Base-by-base conservation (phyloP, 1,139 yeast species). In the Yarrowia galli region DNA sequence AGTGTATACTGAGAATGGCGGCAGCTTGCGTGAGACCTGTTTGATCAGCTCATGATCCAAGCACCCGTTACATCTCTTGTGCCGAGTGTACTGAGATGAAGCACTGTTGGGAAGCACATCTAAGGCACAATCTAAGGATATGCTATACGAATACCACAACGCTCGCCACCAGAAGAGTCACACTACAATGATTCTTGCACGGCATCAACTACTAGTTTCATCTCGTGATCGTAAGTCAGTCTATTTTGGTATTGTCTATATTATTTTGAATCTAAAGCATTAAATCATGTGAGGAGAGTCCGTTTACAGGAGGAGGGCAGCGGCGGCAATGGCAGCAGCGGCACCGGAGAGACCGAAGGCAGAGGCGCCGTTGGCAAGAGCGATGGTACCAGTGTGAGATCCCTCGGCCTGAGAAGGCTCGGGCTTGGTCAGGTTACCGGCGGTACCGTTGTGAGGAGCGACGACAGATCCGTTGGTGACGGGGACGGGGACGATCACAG, bases 211-310 rank as follows among this genome's bases (percentile, higher is more conserved):
- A 28, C 32, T 28, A 10, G 32, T 28, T 28, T 28, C 9, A 10
- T 28, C 32, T 42, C 20, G 8, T 22, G 13, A 18, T 25, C 13
- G 20, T 46, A n/a, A n/a, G 32, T 28, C 32, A 28, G 32, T 28
- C 54, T 49, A 49, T 49, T 45, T 20, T 46, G 51, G 51, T 35
- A 51, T 25, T 22, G 46, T 56, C 48, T 56, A 56, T 56, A 22
- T 54, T 56, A 58, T 42, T 58, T 43, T 58, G 48, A 23, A 58
- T 58, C 64, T 58, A 43, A 58, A 58, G 64, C 49, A 58, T 58
- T 58, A 58, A 58, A 42, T 56, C 35, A 16, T 23, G 49, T 23
- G 42, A 15, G 32, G 42, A 15, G 32, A 2, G 25, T 43, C 64
- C 64, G 43, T 35, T 58, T 58, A 58, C 18, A 58, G 49, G 32